Base-by-base conservation (phyloP, 345 rosid genomes). In the Theobroma cacao region DNA sequence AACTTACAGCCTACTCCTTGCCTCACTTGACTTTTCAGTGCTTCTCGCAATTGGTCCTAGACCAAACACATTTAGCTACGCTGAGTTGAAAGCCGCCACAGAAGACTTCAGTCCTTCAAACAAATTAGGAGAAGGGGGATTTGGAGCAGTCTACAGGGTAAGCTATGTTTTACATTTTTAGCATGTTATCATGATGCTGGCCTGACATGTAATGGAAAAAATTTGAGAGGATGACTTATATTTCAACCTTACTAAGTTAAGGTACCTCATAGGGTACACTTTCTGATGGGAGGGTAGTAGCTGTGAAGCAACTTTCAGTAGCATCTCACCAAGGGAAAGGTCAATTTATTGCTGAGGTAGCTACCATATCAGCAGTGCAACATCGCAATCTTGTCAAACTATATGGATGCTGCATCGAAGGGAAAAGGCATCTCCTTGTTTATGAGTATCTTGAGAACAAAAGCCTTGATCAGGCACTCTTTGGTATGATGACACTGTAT, bases 381-480 rank as follows among this genome's bases (percentile, higher is more conserved):
- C 91, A 89, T 77, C 87, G 91, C 36, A 90, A 91, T 80, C 93
- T 92, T 45, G 93, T 92, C 64, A 91, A 90, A 83, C 74, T 91
- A 64, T 81, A 92, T 30, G 92, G 93, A 18, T 91, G 93, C 84
- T 90, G 95, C 85, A 88, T 90, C 8, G 93, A 88, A 68, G 92
- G 91, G 60, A 77, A 82, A 4, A 86, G 80, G 40, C 84, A 87
- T 31, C 89, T 93, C 80, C 92, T 93, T 47, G 93, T 91, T n/a
- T 91, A 90, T 30, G 98, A 93, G 86, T 91, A 87, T 83, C 91
- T 89, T 18, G 83, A 87, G 75, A 91, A 90, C 84, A 89, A 86
- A 59, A 91, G 98, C 80, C 92, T 93, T 20, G 94, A 93, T 80
- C 90, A 90, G 65, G 94, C 91, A 69, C 77, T 93, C 10, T 91